Base-by-base conservation (phyloP, 2,329 filamentous ascomycete genomes). In the Penicillium sp. region DNA sequence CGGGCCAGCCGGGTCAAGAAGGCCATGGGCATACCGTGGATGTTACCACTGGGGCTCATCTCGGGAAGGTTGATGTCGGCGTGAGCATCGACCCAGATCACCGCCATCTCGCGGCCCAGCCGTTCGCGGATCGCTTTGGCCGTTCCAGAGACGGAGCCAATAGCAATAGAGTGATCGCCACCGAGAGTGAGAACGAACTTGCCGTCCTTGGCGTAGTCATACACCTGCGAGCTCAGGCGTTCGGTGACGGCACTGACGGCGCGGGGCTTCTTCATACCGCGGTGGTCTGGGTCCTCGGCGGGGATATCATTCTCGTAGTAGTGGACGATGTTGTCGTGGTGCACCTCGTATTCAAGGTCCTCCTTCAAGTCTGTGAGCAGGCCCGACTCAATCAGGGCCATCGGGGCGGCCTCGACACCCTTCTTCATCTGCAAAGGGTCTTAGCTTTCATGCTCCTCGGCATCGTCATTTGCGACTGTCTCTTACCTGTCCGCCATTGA, bases 81-180 rank as follows among this genome's bases (percentile, higher is more conserved):
- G 74, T 99, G 94, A 24, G 94, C 94, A 74, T 99, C 94, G 29
- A 99, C 94, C 94, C 94, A 99, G 72, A 99, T 95, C 52, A 99
- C 90, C 12, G 91, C 94, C 58, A 96, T 86, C 65, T 97, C 93
- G 51, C 87, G 82, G 42, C 79, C 84, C 53, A 95, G 77, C 16
- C 93, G 79, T 80, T 99, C 92, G 53, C 89, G 85, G 38, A 90
- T 86, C 0, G 93, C 94, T 76, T 87, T 89, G 33, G 92, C 89
- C 1, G 88, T 90, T 38, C 94, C 94, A 26, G 88, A 87, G 63
- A 99, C 85, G 44, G 90, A 95, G 58, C 94, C 94, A 64, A 99
- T 95, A 58, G 94, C 94, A 69, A 99, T 95, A 59, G 87, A 91
- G 80, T 99, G 94, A 76, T 99, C 94, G 49, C 94, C 94, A 51